Evolutionary conservation across 208 protist genomes (phyloP).

Genomic region (Sergeia podlipaevii): DNA sequence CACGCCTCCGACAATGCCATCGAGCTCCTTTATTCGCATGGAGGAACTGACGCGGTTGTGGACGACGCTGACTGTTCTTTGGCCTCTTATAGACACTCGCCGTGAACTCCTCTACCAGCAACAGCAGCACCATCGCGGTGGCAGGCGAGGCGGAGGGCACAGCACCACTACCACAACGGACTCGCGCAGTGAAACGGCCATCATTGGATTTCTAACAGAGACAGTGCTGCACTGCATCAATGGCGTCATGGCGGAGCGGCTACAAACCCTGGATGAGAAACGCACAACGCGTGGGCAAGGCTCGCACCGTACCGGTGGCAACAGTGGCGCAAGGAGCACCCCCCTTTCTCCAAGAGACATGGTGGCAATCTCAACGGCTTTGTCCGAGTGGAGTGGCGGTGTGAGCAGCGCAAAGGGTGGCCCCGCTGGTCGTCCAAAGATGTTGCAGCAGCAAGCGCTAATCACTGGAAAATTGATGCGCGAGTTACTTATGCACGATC

Average conservation of each 20-base stretch:
- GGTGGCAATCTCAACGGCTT: conserved; percentile 12
- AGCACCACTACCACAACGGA: neutral
- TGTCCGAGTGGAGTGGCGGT: conserved; percentile 20
- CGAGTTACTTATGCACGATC: conserved; percentile 55
- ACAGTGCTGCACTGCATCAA: conserved; percentile 1
- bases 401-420: neutral
- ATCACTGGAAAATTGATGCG: conserved; percentile 33
- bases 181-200: neutral
- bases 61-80: conserved; percentile 34
- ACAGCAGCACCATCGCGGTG: conserved; percentile 12
- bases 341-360: conserved; percentile 11
- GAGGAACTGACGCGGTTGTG: conserved; percentile 33
- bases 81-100: conserved; percentile 27
- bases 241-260: neutral
- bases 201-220: conserved; percentile 8
- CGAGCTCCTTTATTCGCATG: conserved; percentile 10
- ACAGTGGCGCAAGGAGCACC: neutral
- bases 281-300: neutral
- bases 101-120: conserved; percentile 1
- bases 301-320: neutral
- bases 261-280: neutral
- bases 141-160: conserved; percentile 9
- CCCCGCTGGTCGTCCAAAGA: conserved; percentile 7
- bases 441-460: conserved; percentile 20
- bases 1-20: too few relatives aligned